Base-by-base conservation (phyloP, 805 yeast genomes). In the Yarrowia phangngaensis region DNA sequence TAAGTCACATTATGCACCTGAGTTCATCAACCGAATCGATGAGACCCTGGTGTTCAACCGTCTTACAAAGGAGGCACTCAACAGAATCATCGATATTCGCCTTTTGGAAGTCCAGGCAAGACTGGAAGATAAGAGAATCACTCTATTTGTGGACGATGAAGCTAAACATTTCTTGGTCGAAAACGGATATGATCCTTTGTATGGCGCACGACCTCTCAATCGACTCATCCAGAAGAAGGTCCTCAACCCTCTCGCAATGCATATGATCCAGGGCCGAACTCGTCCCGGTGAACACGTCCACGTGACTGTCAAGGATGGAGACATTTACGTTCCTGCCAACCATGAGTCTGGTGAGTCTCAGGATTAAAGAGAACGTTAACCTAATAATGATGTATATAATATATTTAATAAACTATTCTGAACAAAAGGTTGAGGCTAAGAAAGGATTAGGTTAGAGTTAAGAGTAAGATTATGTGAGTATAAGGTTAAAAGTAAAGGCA, bases 161-260 rank as follows among this genome's bases (percentile, higher is more conserved):
- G 94, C 90, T 4, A 86, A 83, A 63, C 75, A 73, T 11, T 81
- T 92, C 82, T 70, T 92, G 28, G 80, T 90, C 4, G 79, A 82
- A 20, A 72, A 83, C 55, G 98, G 98, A 3, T 92, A 90, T 63
- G 97, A 90, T 61, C 84, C 86, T 23, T 65, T 81, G 32, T 92
- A 90, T 61, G 98, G 98, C 57, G 98, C 98, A 0, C 78, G 98
- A 62, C 98, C 98, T 8, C 73, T 92, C 64, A 90, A 92, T 70
- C 77, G 98, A 59, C 74, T 88, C 46, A 79, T 90, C 53, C 95
- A 88, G 64, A 85, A 82, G 69, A 68, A 74, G 54, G 63, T 92
- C n/a, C 71, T 92, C 64, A 89, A 89, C 62, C 95, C 97, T 17
- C 74, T 92, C 76, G 95, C 97, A 3, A 72, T 77, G 59, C 69